Base-by-base conservation (phyloP, 1,284 basidiomycete genomes). In the Pterulicium gracile region DNA sequence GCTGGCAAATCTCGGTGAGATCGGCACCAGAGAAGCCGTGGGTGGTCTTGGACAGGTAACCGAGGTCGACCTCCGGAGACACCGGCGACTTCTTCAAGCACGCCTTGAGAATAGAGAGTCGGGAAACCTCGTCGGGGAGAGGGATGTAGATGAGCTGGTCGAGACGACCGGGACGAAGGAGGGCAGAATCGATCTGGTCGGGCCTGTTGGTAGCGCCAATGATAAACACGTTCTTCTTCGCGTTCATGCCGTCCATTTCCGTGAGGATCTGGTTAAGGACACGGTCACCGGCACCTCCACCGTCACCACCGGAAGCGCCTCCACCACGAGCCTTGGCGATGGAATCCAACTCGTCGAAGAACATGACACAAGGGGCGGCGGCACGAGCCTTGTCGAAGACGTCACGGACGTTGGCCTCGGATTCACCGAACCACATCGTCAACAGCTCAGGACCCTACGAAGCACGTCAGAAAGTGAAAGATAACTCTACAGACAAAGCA, bases 381-480 rank as follows among this genome's bases (percentile, higher is more conserved):
- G 95, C 95, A 57, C 96, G 90, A 46, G 96, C 95, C 71, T 98
- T 98, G 79, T 98, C 95, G 66, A 99, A 99, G 51, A 98, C 92
- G 57, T 98, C 96, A 56, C 96, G 91, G 46, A 99, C 96, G 60
- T 98, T 98, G 54, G 95, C 95, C 68, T 99, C 96, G 3, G 93
- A 97, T 73, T 98, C 96, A 80, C 96, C 96, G 68, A 98, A 98
- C 95, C 95, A 98, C 96, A 98, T 98, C 10, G 94, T 98, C 34
- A 94, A 79, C 15, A 98, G 75, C 68, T 98, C 94, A 54, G 94
- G 94, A 53, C 94, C 94, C 82, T 92, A 65, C 54, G 50, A 57
- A 58, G n/a, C n/a, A n/a, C n/a, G n/a, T 50, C 56, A 62, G 57
- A 62, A 53, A 47, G 27, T 51, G 40, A 54, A 48, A 39, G 17